Conservation (phyloP, 495 filamentous ascomycete species). For the Talaromyces ruber region DNA sequence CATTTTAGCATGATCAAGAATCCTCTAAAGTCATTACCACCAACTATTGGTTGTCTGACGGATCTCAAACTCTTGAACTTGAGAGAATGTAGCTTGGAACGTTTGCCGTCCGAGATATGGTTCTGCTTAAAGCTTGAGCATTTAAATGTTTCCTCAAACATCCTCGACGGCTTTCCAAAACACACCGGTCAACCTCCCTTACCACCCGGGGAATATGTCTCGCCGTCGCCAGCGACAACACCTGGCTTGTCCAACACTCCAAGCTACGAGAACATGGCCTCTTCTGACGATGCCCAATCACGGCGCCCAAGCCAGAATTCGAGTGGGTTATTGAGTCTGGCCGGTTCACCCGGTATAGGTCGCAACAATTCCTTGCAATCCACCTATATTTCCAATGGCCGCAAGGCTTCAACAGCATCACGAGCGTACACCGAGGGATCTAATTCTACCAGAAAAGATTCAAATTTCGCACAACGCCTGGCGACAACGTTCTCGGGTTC, state of each 20-base stretch:
- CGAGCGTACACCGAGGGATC: slow-evolving; percentile 53
- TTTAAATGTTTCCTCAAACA: slow-evolving; percentile 91
- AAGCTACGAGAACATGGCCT: slow-evolving; percentile 68
- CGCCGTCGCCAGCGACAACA: slow-evolving; percentile 39
- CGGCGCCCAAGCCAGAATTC: slow-evolving; percentile 83
- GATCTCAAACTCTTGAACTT: slow-evolving; percentile 82
- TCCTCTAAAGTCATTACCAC: slow-evolving; percentile 68
- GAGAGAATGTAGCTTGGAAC: slow-evolving; percentile 83
- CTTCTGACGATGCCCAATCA: slow-evolving; percentile 51
- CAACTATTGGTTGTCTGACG: slow-evolving; percentile 74
- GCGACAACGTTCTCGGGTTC: slow-evolving; percentile 79
- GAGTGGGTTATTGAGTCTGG: slow-evolving; percentile 61
- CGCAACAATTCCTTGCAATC: slow-evolving; percentile 79
- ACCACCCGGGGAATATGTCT: slow-evolving; percentile 40
- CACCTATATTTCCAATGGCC: slow-evolving; percentile 60
- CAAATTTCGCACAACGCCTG: slow-evolving; percentile 63
- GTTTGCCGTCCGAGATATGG: slow-evolving; percentile 87
- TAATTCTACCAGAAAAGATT: slow-evolving; percentile 73
- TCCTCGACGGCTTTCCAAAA: slow-evolving; percentile 84
- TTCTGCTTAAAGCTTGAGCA: slow-evolving; percentile 80
- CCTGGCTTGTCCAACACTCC: slow-evolving; percentile 48
- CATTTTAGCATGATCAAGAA: slow-evolving; percentile 93
- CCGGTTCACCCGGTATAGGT: slow-evolving; percentile 58
- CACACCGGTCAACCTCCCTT: slow-evolving; percentile 55
- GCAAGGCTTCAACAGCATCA: slow-evolving; percentile 80